Percentiles rank a stretch among this genome's conserved stretches.
Conservation (phyloP, 257 asterid genomes). For the Ilex aquifolium region DNA sequence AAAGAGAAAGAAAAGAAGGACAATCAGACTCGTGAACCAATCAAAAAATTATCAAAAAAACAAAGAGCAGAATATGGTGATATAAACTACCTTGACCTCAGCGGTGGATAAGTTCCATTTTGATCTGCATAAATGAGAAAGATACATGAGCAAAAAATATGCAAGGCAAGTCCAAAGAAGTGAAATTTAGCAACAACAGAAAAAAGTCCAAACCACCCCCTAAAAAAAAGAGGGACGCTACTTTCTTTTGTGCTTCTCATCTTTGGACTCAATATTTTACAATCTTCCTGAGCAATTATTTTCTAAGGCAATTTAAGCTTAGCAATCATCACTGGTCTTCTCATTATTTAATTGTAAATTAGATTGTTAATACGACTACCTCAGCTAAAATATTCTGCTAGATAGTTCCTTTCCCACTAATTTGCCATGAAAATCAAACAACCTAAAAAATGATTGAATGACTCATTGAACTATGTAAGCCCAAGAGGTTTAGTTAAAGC, state of each 20-base stretch:
- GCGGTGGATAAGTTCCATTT: conserved; percentile 74
- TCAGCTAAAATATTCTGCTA: background rate
- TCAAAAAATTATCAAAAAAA: conserved; percentile 1
- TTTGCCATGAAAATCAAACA: no score
- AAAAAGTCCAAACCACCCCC: background rate
- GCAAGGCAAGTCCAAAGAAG: no score
- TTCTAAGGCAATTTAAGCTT: background rate
- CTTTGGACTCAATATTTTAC: no score
- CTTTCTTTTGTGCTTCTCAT: background rate
- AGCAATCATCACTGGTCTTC: background rate
- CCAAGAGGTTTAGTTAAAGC: no score
- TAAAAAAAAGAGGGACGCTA: background rate
- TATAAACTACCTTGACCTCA: conserved; percentile 47
- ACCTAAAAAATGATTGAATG: no score
- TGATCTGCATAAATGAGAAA: conserved; percentile 50
- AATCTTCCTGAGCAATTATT: no score
- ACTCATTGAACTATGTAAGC: no score
- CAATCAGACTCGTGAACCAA: background rate
- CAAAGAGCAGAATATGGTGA: conserved; percentile 3
- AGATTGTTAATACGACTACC: background rate
- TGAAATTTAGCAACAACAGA: background rate
- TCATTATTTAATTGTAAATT: background rate
- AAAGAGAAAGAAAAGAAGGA: conserved; percentile 9
- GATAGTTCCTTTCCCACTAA: no score
- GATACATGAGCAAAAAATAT: background rate